Evolutionary conservation across 805 yeast genomes (phyloP).

Genomic region (Metschnikowia bowlesiae): DNA sequence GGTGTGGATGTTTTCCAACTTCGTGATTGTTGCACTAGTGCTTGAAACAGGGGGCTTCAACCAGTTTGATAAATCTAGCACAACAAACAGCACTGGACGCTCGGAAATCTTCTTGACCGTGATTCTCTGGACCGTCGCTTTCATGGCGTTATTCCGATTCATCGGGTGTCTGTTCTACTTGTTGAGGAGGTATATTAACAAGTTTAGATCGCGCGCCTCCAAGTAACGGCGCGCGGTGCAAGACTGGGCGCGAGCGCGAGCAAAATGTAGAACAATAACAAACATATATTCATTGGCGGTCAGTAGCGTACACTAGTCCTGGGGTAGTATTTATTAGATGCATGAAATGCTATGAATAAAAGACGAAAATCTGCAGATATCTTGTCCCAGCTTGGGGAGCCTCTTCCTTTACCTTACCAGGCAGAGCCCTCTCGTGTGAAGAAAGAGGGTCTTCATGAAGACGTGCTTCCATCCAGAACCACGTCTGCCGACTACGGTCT

Average conservation of each 20-base stretch:
- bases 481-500: neutral
- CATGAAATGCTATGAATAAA: constrained; percentile 16
- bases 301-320: neutral
- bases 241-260: neutral
- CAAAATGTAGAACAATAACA: neutral
- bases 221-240: neutral
- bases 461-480: neutral
- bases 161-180: constrained; percentile 51
- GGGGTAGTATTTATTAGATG: neutral
- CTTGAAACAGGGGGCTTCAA: constrained; percentile 42
- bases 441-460: constrained; percentile 3
- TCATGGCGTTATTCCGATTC: constrained; percentile 54
- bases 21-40: constrained; percentile 38
- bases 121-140: constrained; percentile 58
- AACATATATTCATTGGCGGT: neutral
- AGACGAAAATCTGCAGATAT: constrained; percentile 14
- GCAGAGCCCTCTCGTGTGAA: constrained; percentile 9
- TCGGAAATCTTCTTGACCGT: constrained; percentile 46
- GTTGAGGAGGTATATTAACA: constrained; percentile 29
- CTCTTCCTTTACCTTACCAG: constrained; percentile 33
- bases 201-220: constrained; percentile 18
- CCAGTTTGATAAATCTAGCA: constrained; percentile 31
- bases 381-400: constrained; percentile 28
- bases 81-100: constrained; percentile 29
- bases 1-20: constrained; percentile 43